phyloP scores from a whole-genome alignment of 2,329 filamentous ascomycete species.

The Exophiala aquamarina region DNA sequence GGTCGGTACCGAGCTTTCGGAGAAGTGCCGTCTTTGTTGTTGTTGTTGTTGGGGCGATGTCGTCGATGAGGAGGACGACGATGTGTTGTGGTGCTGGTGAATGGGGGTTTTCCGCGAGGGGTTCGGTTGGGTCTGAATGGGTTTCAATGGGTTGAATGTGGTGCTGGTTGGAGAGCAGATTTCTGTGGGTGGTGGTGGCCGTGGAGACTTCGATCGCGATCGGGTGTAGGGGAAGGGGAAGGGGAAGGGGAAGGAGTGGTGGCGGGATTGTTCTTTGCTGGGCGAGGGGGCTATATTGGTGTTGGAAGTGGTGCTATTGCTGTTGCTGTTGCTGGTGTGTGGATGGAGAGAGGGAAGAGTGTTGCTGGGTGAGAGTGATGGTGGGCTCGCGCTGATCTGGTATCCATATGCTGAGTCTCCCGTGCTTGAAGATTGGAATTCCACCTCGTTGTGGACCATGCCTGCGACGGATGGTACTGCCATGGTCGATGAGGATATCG shows the following conservation, averaged over 20 bases:
- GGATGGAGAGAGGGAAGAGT: too few species aligned
- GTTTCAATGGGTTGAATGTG: too few species aligned
- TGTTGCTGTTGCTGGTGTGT: too few species aligned
- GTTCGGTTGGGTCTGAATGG: constrained; percentile 2
- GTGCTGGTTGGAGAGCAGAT: too few species aligned
- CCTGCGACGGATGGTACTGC: too few species aligned
- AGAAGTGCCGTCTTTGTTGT: constrained; percentile 2
- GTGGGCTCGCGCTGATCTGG: too few species aligned
- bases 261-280: not conserved
- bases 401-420: too few species aligned
- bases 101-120: constrained; percentile 5
- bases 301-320: too few species aligned
- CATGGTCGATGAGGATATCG: too few species aligned
- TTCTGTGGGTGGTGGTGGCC: not conserved
- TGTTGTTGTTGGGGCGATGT: too few species aligned
- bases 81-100: not conserved
- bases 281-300: constrained; percentile 2
- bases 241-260: constrained; percentile 7
- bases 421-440: constrained; percentile 3
- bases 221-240: constrained; percentile 4
- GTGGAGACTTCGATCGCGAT: not conserved
- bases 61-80: constrained; percentile 1
- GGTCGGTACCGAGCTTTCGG: constrained; percentile 6
- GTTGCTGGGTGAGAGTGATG: constrained; percentile 5
- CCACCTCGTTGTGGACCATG: too few species aligned